These are phyloP conservation scores for Trichoderma breve DNA, from an alignment of 2,329 filamentous ascomycete genomes.

Conservation along the genomic window DNA sequence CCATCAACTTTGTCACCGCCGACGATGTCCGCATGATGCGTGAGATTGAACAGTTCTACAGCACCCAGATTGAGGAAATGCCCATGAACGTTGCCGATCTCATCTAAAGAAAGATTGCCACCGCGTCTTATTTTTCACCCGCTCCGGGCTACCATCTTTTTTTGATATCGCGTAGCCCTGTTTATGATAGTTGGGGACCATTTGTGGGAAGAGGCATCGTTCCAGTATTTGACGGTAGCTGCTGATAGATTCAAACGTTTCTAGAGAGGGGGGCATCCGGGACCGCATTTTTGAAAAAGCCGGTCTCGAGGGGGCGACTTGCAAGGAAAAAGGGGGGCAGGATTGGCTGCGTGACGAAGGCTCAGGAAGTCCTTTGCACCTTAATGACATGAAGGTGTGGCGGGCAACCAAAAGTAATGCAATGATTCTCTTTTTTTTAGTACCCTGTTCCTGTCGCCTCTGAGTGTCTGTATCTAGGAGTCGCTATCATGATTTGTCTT, in stretches of 20 bases:
- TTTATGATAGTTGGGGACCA: conserved; percentile 30
- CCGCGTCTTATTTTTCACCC: conserved; percentile 26
- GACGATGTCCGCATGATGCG: conserved; percentile 99
- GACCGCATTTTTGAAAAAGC: conserved; percentile 28
- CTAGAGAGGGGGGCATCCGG: conserved; percentile 34
- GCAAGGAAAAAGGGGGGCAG: conserved; percentile 31
- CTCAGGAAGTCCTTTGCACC: conserved; percentile 40
- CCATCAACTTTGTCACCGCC: conserved; percentile 99
- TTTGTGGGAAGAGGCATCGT: conserved; percentile 29
- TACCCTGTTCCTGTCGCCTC: conserved; percentile 33
- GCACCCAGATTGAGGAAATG: conserved; percentile 99
- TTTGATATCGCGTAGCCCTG: conserved; percentile 24
- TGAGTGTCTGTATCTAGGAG: conserved; percentile 38
- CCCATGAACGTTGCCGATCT: conserved; percentile 87
- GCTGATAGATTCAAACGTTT: conserved; percentile 42
- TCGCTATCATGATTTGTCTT: conserved; percentile 34
- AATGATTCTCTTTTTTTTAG: conserved; percentile 36
- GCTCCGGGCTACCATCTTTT: conserved; percentile 26
- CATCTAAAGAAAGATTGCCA: conserved; percentile 53
- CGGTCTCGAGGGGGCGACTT: conserved; percentile 32
- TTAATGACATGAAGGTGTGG: conserved; percentile 38
- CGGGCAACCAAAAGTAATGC: conserved; percentile 46
- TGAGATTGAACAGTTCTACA: conserved; percentile 99
- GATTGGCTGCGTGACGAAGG: conserved; percentile 39
- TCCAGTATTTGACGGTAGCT: conserved; percentile 34